Conservation (phyloP, 1,139 yeast species). For the Blastobotrys serpentis region DNA sequence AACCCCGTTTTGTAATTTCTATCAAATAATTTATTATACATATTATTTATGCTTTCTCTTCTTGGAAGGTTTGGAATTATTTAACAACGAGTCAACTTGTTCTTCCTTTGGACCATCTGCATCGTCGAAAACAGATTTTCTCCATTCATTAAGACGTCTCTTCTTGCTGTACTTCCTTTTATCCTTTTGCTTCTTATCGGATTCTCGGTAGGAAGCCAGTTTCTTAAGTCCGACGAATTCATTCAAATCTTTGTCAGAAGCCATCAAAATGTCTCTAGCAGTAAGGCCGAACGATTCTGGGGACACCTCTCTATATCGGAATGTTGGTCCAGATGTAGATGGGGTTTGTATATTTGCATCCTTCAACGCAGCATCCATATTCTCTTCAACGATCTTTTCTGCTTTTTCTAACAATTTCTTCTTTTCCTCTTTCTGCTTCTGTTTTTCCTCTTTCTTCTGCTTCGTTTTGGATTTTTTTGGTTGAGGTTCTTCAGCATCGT, state of each 20-base stretch:
- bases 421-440: conserved; percentile 61
- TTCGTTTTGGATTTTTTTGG: conserved; percentile 26
- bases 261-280: conserved; percentile 82
- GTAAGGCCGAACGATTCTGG: conserved; percentile 91
- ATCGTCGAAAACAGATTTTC: conserved; percentile 70
- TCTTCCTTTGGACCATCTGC: conserved; percentile 57
- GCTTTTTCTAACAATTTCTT: conserved; percentile 64
- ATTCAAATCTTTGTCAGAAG: conserved; percentile 84
- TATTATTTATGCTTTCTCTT: conserved; percentile 21
- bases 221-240: conserved; percentile 84
- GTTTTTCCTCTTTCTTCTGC: conserved; percentile 48
- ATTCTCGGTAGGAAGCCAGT: conserved; percentile 87
- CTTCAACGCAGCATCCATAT: conserved; percentile 40
- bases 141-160: conserved; percentile 85
- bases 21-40: neutral
- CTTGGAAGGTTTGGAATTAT: conserved; percentile 10
- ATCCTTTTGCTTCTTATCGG: conserved; percentile 71
- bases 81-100: conserved; percentile 9
- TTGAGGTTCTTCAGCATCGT: conserved; percentile 22
- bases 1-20: neutral
- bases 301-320: conserved; percentile 90
- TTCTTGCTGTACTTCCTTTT: conserved; percentile 81
- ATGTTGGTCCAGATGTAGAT: conserved; percentile 60
- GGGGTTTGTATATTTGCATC: conserved; percentile 36
- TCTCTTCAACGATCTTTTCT: conserved; percentile 63